These are phyloP conservation scores for Seiridium cupressi DNA, from an alignment of 2,329 filamentous ascomycete species.

Conservation along the genomic window DNA sequence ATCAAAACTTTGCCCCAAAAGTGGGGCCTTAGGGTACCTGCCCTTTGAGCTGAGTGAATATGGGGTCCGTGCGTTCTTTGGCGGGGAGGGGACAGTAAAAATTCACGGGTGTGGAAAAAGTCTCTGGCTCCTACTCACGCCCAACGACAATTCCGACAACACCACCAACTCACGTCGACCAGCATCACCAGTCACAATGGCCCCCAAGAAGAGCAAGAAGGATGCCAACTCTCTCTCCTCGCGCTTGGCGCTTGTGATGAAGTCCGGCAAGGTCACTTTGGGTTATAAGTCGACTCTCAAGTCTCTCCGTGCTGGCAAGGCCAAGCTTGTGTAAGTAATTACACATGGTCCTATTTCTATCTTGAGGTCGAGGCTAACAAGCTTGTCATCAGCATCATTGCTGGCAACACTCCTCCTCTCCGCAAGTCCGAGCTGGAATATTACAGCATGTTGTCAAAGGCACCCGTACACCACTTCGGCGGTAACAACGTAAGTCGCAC, in stretches of 20 bases:
- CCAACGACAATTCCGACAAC: slow-evolving; percentile 4
- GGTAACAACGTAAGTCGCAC: slow-evolving; percentile 91
- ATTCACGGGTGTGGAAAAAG: neutral
- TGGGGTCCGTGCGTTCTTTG: neutral
- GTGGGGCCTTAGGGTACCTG: slow-evolving; percentile 2
- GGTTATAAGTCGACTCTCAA: slow-evolving; percentile 90
- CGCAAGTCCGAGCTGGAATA: slow-evolving; percentile 98
- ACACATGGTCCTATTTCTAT: no score
- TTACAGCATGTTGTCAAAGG: slow-evolving; percentile 91
- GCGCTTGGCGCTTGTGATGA: slow-evolving; percentile 30
- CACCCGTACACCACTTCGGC: slow-evolving; percentile 93
- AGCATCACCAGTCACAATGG: slow-evolving; percentile 56
- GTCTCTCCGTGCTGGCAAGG: slow-evolving; percentile 90
- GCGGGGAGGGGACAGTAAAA: no score
- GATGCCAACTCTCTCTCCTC: slow-evolving; percentile 66
- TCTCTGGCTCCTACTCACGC: neutral
- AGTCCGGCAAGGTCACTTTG: slow-evolving; percentile 72
- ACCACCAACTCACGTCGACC: slow-evolving; percentile 19
- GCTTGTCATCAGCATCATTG: slow-evolving; percentile 50
- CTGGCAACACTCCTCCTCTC: slow-evolving; percentile 95
- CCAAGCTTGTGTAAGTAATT: slow-evolving; percentile 60
- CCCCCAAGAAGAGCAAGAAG: slow-evolving; percentile 80
- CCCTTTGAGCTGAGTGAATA: neutral
- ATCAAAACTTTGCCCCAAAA: neutral
- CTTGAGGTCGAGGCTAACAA: no score